Percentiles rank a stretch among this genome's conserved stretches.
Evolutionary conservation across 495 filamentous ascomycete genomes (phyloP).

Genomic region (Penicillium simplicissimum): DNA sequence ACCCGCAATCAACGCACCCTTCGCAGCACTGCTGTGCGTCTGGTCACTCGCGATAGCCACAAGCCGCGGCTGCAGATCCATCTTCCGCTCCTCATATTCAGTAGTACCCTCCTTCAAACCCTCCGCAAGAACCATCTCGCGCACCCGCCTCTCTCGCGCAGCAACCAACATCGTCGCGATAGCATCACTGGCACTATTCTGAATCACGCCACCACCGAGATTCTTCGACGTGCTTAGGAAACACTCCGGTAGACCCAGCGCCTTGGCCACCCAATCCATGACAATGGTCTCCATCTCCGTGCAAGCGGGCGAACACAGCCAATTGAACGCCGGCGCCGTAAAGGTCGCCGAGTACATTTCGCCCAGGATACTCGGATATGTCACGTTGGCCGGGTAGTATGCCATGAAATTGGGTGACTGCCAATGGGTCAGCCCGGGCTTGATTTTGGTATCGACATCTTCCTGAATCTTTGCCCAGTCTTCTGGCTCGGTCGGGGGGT

Average conservation of each 20-base stretch:
- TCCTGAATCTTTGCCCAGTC: constrained; percentile 77
- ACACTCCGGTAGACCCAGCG: constrained; percentile 69
- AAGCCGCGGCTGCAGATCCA: constrained; percentile 64
- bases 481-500: constrained; percentile 73
- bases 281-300: constrained; percentile 95
- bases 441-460: constrained; percentile 85
- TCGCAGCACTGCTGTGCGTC: constrained; percentile 81
- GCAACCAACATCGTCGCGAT: constrained; percentile 86
- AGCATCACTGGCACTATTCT: constrained; percentile 89
- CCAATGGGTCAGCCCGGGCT: constrained; percentile 96
- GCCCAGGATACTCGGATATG: constrained; percentile 85
- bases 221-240: constrained; percentile 75
- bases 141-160: constrained; percentile 74
- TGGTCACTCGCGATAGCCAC: constrained; percentile 81
- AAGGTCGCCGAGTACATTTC: constrained; percentile 92
- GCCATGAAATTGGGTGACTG: constrained; percentile 96
- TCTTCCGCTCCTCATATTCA: constrained; percentile 58
- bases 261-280: constrained; percentile 84
- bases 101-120: constrained; percentile 49
- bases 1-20: constrained; percentile 84
- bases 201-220: constrained; percentile 86
- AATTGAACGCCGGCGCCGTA: constrained; percentile 92
- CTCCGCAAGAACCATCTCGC: constrained; percentile 51
- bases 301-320: constrained; percentile 93
- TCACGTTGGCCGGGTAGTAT: constrained; percentile 83